Base-by-base conservation (phyloP, 2,329 filamentous ascomycete genomes). In the Aspergillus sp. region DNA sequence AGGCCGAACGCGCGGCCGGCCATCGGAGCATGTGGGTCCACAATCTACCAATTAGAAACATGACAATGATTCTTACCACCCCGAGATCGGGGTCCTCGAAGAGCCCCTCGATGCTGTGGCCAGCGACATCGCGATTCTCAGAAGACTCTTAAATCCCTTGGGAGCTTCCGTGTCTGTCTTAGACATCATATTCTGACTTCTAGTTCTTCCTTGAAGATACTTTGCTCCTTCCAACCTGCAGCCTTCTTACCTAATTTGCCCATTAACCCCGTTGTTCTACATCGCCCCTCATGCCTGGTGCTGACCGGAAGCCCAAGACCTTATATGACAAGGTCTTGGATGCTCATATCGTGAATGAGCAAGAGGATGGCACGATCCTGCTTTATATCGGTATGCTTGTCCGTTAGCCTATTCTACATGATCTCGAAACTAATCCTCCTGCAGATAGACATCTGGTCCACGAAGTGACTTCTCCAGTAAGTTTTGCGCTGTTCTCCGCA, bases 301-400 rank as follows among this genome's bases (percentile, higher is more conserved):
- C 85, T 67, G 86, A 89, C 66, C 81, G 82, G 75, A 84, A 82
- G 64, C 91, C 90, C 55, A 88, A 88, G 78, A 96, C 93, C 68
- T 84, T 97, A 72, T 98, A 98, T 80, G 93, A 98, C 84, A 98
- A 98, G 87, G 93, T 98, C 77, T 89, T 98, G 70, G 86, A 91
- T 69, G 89, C 89, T 80, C 95, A 99, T 77, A 89, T 98, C 70
- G 93, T 99, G 72, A 91, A 97, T 71, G 90, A 96, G 85, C 91
- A 93, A 83, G 86, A 91, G 56, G 93, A 98, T 78, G 93, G 93
- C 77, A 97, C 93, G 58, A 82, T 96, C 69, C 81, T 96, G 64
- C 83, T 98, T 59, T 98, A 98, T 76, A 98, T 98, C 73, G 91
- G 91, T 92, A 81, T 66, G 86, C 19, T 4, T 24, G 45, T 45